Evolutionary conservation across 2,329 filamentous ascomycete species (phyloP), one percentile per base, ranked within the genome.

Genomic region (Arachnomyces sp.): DNA sequence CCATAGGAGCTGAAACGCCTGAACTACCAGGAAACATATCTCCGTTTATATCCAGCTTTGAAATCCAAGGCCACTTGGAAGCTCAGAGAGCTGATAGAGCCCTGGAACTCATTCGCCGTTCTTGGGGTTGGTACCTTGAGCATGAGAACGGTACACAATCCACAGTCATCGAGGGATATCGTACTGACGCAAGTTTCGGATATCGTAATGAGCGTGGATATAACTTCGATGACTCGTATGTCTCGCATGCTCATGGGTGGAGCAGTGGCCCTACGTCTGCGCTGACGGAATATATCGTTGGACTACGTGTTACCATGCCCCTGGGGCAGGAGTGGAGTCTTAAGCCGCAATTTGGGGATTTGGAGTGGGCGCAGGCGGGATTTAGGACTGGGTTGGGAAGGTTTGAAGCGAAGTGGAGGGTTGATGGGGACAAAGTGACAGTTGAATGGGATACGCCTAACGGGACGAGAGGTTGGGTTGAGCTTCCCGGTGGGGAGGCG

Each of bases 61-160:
- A 81, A 50, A 64, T 81, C 17, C 71, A 74, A 52, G 76, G 67
- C 2, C 77, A 79, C 48, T 60, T 79, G 4, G 55, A 61, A 0
- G 67, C 67, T 1, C 63, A 66, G 0, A 62, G 68, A 42, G 54
- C 75, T 1, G 53, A 59, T 6, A 70, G 76, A 28, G 74, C 76
- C 0, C 58, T 81, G 0, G 64, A 73, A 8, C 66, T 81, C 12
- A 72, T 80, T 25, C 70, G 74, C 4, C 60, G 60, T 7, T 66
- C 64, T 36, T 81, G 77, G 77, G 77, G 76, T 8, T 78, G 74
- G 73, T 79, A 79, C 48, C 57, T 77, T 12, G 63, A 70, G 43
- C 68, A 78, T 43, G 65, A 69, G 1, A 71, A 75, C 46, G 74
- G 74, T n/a, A 79, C 76, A 0, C 63, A 70, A 41, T 73, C 67